Conservation (phyloP, 768 basidiomycete species). For the Agaricus blazei region DNA sequence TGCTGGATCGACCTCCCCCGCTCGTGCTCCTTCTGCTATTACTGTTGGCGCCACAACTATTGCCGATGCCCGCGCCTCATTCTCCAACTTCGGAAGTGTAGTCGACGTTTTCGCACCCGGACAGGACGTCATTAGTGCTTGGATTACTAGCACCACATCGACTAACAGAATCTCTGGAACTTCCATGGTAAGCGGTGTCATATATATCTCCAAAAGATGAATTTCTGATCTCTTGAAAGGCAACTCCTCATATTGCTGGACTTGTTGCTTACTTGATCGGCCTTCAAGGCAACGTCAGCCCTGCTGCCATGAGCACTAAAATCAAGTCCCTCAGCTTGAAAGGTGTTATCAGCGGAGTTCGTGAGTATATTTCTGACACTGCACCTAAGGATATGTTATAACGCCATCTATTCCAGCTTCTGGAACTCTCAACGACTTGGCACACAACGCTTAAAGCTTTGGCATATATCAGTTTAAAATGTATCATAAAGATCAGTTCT, state of each 20-base stretch:
- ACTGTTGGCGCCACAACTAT: constrained; percentile 31
- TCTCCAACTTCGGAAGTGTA: constrained; percentile 31
- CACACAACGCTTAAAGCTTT: constrained; percentile 15
- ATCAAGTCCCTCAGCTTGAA: constrained; percentile 22
- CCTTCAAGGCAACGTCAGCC: constrained; percentile 24
- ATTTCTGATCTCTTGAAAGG: neutral
- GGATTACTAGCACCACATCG: constrained; percentile 21
- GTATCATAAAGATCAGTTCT: too few relatives aligned
- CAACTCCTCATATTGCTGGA: constrained; percentile 35
- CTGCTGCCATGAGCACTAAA: constrained; percentile 22
- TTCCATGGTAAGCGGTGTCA: constrained; percentile 18
- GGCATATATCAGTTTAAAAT: neutral
- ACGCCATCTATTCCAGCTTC: constrained; percentile 12
- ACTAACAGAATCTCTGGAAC: constrained; percentile 21
- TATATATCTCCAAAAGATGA: neutral
- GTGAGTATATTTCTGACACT: constrained; percentile 14
- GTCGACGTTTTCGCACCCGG: constrained; percentile 33
- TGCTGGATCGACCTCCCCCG: constrained; percentile 24
- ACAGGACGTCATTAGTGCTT: constrained; percentile 18
- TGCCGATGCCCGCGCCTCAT: constrained; percentile 22
- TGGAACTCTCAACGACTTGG: constrained; percentile 23
- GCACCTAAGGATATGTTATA: neutral
- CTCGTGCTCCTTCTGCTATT: constrained; percentile 24
- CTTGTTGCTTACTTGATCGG: constrained; percentile 32
- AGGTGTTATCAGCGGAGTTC: constrained; percentile 22